Evolutionary conservation across 176 grass and related monocot genomes (phyloP).

Genomic region (Poa annua): DNA sequence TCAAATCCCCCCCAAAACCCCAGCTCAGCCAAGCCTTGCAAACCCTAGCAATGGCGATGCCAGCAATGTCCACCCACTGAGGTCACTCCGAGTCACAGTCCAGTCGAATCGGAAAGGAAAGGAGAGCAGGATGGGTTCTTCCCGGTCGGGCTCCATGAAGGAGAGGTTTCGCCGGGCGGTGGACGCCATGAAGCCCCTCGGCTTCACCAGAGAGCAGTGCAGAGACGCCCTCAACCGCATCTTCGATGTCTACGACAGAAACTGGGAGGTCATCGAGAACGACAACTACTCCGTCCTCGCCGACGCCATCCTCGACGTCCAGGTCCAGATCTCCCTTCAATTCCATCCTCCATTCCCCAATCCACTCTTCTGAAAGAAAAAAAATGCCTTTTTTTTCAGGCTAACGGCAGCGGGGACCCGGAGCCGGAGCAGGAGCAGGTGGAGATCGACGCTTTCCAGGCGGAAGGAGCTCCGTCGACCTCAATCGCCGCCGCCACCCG

Average conservation of each 20-base stretch:
- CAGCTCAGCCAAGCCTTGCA: not conserved
- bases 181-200: constrained; percentile 57
- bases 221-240: constrained; percentile 49
- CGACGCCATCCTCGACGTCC: constrained; percentile 55
- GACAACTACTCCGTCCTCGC: constrained; percentile 63
- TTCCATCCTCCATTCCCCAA: not conserved
- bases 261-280: constrained; percentile 82
- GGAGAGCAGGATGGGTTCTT: not conserved
- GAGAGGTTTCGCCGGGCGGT: constrained; percentile 53
- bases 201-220: constrained; percentile 44
- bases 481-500: not conserved
- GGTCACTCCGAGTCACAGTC: not conserved
- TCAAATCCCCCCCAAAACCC: constrained; percentile 1
- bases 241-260: constrained; percentile 42
- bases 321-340: constrained; percentile 2
- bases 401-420: not conserved
- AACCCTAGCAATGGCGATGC: constrained; percentile 20
- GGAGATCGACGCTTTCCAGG: not conserved
- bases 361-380: not conserved
- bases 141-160: constrained; percentile 1
- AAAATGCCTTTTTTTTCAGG: not conserved
- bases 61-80: not conserved
- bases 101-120: not conserved
- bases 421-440: not conserved
- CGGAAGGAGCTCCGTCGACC: not conserved